These are phyloP conservation scores for Fereydounia khargensis DNA, from an alignment of 1,284 basidiomycete genomes.

Conservation along the genomic window DNA sequence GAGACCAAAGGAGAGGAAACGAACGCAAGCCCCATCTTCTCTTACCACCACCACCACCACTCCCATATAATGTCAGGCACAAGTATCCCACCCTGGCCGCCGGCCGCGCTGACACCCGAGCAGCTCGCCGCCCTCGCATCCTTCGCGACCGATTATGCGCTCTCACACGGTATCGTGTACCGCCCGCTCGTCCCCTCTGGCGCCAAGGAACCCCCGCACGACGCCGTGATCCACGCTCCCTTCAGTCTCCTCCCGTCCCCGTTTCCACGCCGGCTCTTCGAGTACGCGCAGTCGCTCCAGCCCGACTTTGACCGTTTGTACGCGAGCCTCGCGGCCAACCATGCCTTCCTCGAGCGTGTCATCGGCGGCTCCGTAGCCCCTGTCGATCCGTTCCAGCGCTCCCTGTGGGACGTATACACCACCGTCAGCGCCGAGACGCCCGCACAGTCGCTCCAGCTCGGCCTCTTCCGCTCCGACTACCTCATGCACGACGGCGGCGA, in stretches of 20 bases:
- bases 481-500: conserved; percentile 67
- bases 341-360: conserved; percentile 73
- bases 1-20: neutral
- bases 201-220: conserved; percentile 39
- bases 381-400: conserved; percentile 82
- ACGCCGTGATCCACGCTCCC: conserved; percentile 81
- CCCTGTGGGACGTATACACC: conserved; percentile 79
- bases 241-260: conserved; percentile 83
- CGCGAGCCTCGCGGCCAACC: conserved; percentile 76
- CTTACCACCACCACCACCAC: neutral
- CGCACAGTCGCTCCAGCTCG: conserved; percentile 74
- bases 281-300: conserved; percentile 70
- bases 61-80: conserved; percentile 3
- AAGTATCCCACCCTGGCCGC: conserved; percentile 66
- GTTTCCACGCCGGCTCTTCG: conserved; percentile 73
- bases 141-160: conserved; percentile 76
- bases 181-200: conserved; percentile 64
- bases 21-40: neutral
- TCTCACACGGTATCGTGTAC: conserved; percentile 80
- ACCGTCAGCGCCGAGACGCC: conserved; percentile 1
- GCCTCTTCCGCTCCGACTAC: conserved; percentile 95
- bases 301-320: conserved; percentile 81
- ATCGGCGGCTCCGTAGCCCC: conserved; percentile 78
- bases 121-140: conserved; percentile 67
- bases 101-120: conserved; percentile 62